Evolutionary conservation across 108 stramenopile genomes (phyloP).

Genomic region (Nitzschia sp.): DNA sequence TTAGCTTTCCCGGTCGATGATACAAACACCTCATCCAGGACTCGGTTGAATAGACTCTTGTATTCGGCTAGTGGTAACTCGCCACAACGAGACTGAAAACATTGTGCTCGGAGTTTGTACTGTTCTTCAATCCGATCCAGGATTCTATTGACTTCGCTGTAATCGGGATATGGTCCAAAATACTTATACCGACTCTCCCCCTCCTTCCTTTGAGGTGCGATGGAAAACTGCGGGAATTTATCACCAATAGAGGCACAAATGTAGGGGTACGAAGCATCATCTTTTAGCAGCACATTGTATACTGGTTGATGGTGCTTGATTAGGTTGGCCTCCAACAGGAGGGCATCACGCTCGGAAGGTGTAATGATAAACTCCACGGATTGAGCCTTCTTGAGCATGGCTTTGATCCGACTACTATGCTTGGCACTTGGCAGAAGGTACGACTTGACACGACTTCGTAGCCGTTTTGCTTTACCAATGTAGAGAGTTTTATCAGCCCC

Average conservation of each 20-base stretch:
- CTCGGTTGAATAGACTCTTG: slow-evolving; percentile 38
- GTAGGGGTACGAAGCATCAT: slow-evolving; percentile 69
- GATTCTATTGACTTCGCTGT: slow-evolving; percentile 42
- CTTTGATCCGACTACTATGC: slow-evolving; percentile 46
- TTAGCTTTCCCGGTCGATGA: background rate
- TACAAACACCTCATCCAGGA: slow-evolving; percentile 44
- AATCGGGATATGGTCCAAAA: slow-evolving; percentile 70
- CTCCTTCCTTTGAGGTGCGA: slow-evolving; percentile 40
- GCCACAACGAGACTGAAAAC: slow-evolving; percentile 43
- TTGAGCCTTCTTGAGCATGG: slow-evolving; percentile 51
- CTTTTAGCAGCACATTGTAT: slow-evolving; percentile 70
- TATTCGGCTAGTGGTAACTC: slow-evolving; percentile 26
- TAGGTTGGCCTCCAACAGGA: slow-evolving; percentile 62
- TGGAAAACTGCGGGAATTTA: slow-evolving; percentile 42
- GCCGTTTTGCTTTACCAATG: slow-evolving; percentile 68
- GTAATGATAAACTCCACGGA: slow-evolving; percentile 60
- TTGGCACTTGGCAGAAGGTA: slow-evolving; percentile 56
- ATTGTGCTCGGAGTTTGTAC: slow-evolving; percentile 44
- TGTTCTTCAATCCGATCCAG: slow-evolving; percentile 46
- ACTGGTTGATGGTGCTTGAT: slow-evolving; percentile 72
- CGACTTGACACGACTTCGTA: slow-evolving; percentile 54
- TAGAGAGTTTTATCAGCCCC: slow-evolving; percentile 47
- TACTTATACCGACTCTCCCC: slow-evolving; percentile 42
- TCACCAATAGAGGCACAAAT: slow-evolving; percentile 68
- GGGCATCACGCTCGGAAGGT: slow-evolving; percentile 63